Conservation (phyloP, 257 asterid species). For the Primulina tabacum region DNA sequence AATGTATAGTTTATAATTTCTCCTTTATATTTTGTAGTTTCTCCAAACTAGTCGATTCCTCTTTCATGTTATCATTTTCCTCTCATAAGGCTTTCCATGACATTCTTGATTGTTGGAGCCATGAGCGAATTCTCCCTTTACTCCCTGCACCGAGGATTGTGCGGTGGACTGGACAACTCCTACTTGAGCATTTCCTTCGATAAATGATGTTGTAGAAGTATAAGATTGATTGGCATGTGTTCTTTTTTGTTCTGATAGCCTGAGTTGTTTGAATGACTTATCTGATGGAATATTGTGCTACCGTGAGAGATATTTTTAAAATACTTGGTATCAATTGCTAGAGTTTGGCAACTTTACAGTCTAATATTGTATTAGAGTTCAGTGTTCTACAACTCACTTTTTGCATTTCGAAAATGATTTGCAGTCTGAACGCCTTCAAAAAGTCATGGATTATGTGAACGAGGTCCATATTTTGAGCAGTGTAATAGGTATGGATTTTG, state of each 20-base stretch:
- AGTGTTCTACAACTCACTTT: constrained; percentile 6
- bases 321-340: not conserved
- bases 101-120: not conserved
- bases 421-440: constrained; percentile 86
- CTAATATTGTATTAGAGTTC: not conserved
- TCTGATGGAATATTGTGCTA: constrained; percentile 1
- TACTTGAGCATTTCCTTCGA: not conserved
- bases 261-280: constrained; percentile 4
- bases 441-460: constrained; percentile 68
- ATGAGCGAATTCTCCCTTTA: not conserved
- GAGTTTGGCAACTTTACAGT: not conserved
- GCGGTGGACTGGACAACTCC: not conserved
- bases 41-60: not conserved
- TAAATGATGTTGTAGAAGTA: constrained; percentile 10
- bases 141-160: not conserved
- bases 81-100: not conserved
- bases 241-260: not conserved
- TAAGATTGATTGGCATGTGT: not conserved
- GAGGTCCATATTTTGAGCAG: constrained; percentile 83
- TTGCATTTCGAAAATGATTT: constrained; percentile 23
- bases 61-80: not conserved
- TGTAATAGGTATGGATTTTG: constrained; percentile 75
- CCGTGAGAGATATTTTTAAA: not conserved
- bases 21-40: not conserved
- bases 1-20: not conserved